These are phyloP conservation scores for Dacryopinax primogenitus DNA, from an alignment of 768 basidiomycete genomes.

Conservation along the genomic window DNA sequence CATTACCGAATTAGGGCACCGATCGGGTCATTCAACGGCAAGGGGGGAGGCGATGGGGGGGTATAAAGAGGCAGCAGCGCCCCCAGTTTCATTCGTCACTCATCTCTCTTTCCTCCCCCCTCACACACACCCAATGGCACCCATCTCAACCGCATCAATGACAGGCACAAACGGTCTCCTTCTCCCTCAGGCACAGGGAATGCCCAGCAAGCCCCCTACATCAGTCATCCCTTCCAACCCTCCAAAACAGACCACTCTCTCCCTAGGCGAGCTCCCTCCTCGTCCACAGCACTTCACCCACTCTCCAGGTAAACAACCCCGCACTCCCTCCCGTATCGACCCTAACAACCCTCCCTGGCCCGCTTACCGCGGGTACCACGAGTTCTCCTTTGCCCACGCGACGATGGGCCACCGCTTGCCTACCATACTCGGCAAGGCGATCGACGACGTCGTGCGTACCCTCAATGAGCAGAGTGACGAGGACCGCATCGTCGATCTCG, in stretches of 20 bases:
- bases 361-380: constrained; percentile 37
- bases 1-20: too few relatives aligned
- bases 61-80: too few relatives aligned
- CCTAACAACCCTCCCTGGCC: constrained; percentile 34
- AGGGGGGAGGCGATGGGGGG: too few relatives aligned
- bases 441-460: constrained; percentile 79
- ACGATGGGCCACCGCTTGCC: constrained; percentile 95
- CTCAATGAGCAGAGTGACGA: constrained; percentile 76
- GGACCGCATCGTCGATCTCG: constrained; percentile 72
- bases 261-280: constrained; percentile 17
- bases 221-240: not conserved
- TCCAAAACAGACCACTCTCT: constrained; percentile 15
- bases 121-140: too few relatives aligned
- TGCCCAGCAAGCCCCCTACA: not conserved
- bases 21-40: too few relatives aligned
- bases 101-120: too few relatives aligned
- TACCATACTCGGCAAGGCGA: constrained; percentile 89
- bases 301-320: constrained; percentile 21
- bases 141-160: too few relatives aligned
- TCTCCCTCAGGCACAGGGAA: not conserved
- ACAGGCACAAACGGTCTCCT: not conserved
- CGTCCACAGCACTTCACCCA: not conserved
- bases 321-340: constrained; percentile 30
- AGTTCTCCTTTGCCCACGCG: constrained; percentile 76
- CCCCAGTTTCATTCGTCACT: too few relatives aligned